Base-by-base conservation (phyloP, 441 rosid genomes). In the Populus tomentosa region DNA sequence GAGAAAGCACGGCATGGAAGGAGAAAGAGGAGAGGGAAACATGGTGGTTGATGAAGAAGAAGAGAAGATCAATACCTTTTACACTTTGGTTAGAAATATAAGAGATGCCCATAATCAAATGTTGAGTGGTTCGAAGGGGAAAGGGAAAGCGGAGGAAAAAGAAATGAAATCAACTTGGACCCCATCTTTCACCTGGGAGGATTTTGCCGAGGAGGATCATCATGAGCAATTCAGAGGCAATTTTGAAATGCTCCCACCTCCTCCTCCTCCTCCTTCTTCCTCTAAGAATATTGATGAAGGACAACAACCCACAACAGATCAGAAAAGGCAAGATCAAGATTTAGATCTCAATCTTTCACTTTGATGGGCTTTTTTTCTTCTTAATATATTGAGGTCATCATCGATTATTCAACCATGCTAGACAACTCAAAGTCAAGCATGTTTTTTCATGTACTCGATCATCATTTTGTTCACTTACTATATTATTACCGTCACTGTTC, bases 301-400 rank as follows among this genome's bases (percentile, higher is more conserved):
- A 68, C 42, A 18, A 0, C 50, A 50, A n/a, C 72, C 73, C 28
- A 67, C 26, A 10, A 56, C 75, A 21, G 69, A 66, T 18, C 4
- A 38, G n/a, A 28, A 18, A 28, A 59, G 10, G 20, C 18, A 20
- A 66, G 63, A 66, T 53, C 20, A n/a, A 67, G 70, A 67, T 56
- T 36, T 78, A 32, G 81, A 78, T 73, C 81, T 78, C 77, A 78
- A 78, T 4, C 81, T 78, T 28, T 78, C 77, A 35, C 77, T 38
- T 38, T 78, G 63, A 78, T 72, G 18, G 30, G 42, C 11, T 16
- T 40, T 36, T 21, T 61, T 30, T 30, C n/a, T 0, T 30, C 32
- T 30, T 30, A 30, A 53, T 65, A 2, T 67, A 2, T 53, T 10
- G 14, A 75, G 23, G 50, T 32, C 13, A 21, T 65, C 4, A 66